Conservation (phyloP, 2,329 filamentous ascomycete species). For the Colletotrichum liriopes region DNA sequence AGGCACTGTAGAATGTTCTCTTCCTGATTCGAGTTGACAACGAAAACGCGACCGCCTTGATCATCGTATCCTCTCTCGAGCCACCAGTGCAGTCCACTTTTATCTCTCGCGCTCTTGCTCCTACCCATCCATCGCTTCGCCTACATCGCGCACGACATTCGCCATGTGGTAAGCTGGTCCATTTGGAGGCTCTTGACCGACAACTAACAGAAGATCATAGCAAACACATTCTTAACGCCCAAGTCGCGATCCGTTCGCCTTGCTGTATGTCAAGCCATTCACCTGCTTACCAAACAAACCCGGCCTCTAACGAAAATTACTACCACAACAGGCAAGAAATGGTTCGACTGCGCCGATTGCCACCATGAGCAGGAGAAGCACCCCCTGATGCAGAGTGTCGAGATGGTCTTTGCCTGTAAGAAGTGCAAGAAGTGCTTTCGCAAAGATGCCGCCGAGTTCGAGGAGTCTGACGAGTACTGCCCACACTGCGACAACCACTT, state of each 20-base stretch:
- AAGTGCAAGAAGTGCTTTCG: slow-evolving; percentile 99
- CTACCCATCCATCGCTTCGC: not conserved
- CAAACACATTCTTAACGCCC: slow-evolving; percentile 98
- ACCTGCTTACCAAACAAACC: slow-evolving; percentile 21
- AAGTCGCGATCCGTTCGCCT: slow-evolving; percentile 94
- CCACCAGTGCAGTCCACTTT: not conserved
- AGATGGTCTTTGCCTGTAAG: slow-evolving; percentile 98
- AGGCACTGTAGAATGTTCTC: slow-evolving; percentile 23
- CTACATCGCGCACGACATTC: not conserved
- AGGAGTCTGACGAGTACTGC: slow-evolving; percentile 98
- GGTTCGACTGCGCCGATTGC: slow-evolving; percentile 99
- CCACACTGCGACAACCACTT: slow-evolving; percentile 99
- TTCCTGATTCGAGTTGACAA: slow-evolving; percentile 4
- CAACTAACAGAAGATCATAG: slow-evolving; percentile 61
- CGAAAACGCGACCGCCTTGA: not conserved
- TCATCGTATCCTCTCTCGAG: not conserved
- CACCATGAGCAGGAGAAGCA: slow-evolving; percentile 88
- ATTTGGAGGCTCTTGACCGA: slow-evolving; percentile 1
- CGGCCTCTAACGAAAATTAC: slow-evolving; percentile 12
- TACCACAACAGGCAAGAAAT: slow-evolving; percentile 81
- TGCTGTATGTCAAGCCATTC: slow-evolving; percentile 79
- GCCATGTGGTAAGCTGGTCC: slow-evolving; percentile 56
- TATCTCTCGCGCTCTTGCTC: not conserved
- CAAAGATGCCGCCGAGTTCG: slow-evolving; percentile 92
- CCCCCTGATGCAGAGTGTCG: slow-evolving; percentile 80